Percentiles rank a stretch among this genome's conserved stretches.
Evolutionary conservation across 768 basidiomycete species (phyloP).

Genomic region (Tricholomella constricta): DNA sequence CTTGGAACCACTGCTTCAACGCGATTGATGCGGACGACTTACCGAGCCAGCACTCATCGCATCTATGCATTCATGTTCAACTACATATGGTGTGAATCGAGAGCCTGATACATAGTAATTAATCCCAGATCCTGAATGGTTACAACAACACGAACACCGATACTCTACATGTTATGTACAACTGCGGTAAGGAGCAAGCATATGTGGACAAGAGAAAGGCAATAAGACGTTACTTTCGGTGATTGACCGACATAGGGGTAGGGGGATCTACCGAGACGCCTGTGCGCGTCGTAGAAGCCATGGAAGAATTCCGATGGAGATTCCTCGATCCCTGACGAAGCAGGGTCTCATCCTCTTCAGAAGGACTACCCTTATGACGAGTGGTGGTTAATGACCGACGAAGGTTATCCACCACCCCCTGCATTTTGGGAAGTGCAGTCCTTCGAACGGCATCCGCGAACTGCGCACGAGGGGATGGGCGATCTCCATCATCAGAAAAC

Average conservation of each 20-base stretch:
- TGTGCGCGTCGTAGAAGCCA: constrained; percentile 6
- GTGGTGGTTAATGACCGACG: constrained; percentile 42
- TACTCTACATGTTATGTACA: too few species aligned
- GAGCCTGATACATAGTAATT: too few species aligned
- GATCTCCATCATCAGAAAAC: constrained; percentile 6
- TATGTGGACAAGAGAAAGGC: background rate
- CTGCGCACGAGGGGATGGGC: constrained; percentile 9
- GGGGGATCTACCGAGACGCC: constrained; percentile 8
- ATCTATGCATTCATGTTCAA: too few species aligned
- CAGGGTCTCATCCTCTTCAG: constrained; percentile 13
- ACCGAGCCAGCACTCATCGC: too few species aligned
- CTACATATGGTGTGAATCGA: too few species aligned
- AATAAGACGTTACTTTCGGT: background rate
- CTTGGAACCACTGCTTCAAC: too few species aligned
- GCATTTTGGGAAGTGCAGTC: constrained; percentile 42
- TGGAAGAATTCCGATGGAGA: constrained; percentile 9
- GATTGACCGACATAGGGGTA: background rate
- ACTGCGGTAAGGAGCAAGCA: too few species aligned
- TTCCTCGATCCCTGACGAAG: constrained; percentile 5
- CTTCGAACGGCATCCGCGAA: constrained; percentile 34
- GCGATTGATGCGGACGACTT: too few species aligned
- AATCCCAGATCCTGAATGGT: too few species aligned
- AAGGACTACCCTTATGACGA: constrained; percentile 23
- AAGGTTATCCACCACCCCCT: constrained; percentile 35
- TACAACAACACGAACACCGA: too few species aligned